These are phyloP conservation scores for Mycosphaerella arachidis DNA, from an alignment of 2,329 filamentous ascomycete genomes.

Conservation along the genomic window DNA sequence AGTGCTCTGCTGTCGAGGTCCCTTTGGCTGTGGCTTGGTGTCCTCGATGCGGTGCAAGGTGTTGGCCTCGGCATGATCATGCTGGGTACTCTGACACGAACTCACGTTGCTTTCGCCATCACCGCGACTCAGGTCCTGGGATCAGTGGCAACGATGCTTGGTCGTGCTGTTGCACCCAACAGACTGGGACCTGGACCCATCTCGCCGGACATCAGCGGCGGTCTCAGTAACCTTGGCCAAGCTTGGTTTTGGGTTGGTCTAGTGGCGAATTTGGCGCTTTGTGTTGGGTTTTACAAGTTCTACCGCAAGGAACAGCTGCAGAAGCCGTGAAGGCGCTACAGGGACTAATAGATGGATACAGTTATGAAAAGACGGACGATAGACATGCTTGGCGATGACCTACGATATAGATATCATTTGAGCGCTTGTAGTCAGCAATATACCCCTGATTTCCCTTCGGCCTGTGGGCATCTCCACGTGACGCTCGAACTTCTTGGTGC, in stretches of 20 bases:
- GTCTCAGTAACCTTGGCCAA: slow-evolving; percentile 29
- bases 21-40: slow-evolving; percentile 63
- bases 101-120: slow-evolving; percentile 59
- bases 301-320: slow-evolving; percentile 24
- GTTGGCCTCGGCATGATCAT: slow-evolving; percentile 64
- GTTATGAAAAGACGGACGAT: background rate
- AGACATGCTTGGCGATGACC: background rate
- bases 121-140: slow-evolving; percentile 58
- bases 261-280: slow-evolving; percentile 18
- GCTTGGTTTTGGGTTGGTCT: slow-evolving; percentile 25
- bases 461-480: background rate
- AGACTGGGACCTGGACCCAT: slow-evolving; percentile 56
- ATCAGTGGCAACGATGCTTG: slow-evolving; percentile 56
- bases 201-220: slow-evolving; percentile 56
- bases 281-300: slow-evolving; percentile 23
- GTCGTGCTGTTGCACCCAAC: slow-evolving; percentile 56
- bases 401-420: background rate
- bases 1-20: slow-evolving; percentile 52
- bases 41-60: slow-evolving; percentile 60
- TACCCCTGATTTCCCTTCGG: background rate
- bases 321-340: slow-evolving; percentile 14
- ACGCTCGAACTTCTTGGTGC: background rate
- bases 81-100: slow-evolving; percentile 55
- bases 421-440: background rate
- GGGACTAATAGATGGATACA: background rate